Base-by-base conservation (phyloP, 176 grass and related monocot species). In the Saccharum spontaneum region DNA sequence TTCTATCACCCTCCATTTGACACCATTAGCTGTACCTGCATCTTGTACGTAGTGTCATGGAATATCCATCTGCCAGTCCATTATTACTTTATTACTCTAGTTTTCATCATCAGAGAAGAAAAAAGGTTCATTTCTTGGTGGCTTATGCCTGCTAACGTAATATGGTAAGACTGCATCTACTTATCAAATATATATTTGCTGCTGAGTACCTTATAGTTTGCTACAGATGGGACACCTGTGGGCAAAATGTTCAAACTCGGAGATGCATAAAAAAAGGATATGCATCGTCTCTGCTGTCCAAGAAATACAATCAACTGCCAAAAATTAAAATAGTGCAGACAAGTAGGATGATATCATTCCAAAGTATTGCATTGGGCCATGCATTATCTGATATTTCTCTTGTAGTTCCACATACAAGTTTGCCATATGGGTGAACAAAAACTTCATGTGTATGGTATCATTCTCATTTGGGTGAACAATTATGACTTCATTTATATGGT, bases 21-120 rank as follows among this genome's bases (percentile, higher is more conserved):
- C 77, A 20, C 11, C 38, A 78, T 63, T 78, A 78, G 76, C 75
- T 78, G 26, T 50, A 2, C 15, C n/a, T 38, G 69, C 69, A 72
- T 62, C 3, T 24, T 78, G 33, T 15, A 17, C 38, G 4, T 44
- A 61, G 15, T 73, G 43, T 48, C 23, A 3, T 4, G 3, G 76
- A 43, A 28, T 28, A 28, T 28, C 57, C 30, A 4, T 79, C n/a
- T 59, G 55, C 52, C 20, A 59, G 55, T 57, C 18, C 17, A 20
- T 38, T 78, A 57, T 13, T 57, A 62, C 4, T 30, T 39, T 55
- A 31, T 72, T 28, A 12, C 23, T 20, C 67, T 82, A 15, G 81
- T 73, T 73, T 83, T 73, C 38, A 40, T 61, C 81, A 17, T 33
- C 63, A 54, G 48, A 17, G 16, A 24, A 75, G 46, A 33, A 10